Base-by-base conservation (phyloP, 2,329 filamentous ascomycete genomes). In the Corniculantispora saksenae region DNA sequence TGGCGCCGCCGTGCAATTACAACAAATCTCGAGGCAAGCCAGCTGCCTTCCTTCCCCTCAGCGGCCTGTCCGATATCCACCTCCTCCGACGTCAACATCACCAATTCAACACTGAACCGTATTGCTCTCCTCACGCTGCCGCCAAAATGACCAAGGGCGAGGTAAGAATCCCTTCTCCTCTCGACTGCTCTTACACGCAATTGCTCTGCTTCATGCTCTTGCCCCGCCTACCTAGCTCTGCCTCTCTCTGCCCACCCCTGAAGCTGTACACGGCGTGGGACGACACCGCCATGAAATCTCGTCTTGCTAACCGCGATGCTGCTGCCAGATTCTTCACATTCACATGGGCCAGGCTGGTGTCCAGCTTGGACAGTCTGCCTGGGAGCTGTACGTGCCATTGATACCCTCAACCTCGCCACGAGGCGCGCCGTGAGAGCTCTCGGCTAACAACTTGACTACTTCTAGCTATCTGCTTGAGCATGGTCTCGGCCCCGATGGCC, bases 321-420 rank as follows among this genome's bases (percentile, higher is more conserved):
- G 40, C 65, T 66, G 64, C 63, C 68, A 88, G 86, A 83, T 88
- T 79, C 82, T 88, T 79, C 86, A 88, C 79, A 80, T 88, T 76
- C 86, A 88, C 76, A 77, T 88, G 73, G 86, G 86, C 77, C 86
- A 91, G 83, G 89, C 89, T 81, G 89, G 89, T 80, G 86, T 84
- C 75, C 89, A 91, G 86, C 87, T 91, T 69, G 89, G 89, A 75
- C 90, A 90, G 83, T 89, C 87, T 76, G 89, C 89, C 72, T 91
- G 89, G 89, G 89, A 91, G 81, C 87, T 91, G 89, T 91, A 85
- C 76, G 88, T 82, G 71, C 68, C 69, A 65, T 63, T 63, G 40
- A 27, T 63, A 61, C 56, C 50, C 51, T 43, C 60, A 29, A 23
- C 53, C 66, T 54, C 40, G 40, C 61, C 48, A 56, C 59, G 59